A percentile compares a stretch with the other conserved stretches of the same genome.
Evolutionary conservation across 257 asterid genomes (phyloP).

Genomic region (Solanum chilense): DNA sequence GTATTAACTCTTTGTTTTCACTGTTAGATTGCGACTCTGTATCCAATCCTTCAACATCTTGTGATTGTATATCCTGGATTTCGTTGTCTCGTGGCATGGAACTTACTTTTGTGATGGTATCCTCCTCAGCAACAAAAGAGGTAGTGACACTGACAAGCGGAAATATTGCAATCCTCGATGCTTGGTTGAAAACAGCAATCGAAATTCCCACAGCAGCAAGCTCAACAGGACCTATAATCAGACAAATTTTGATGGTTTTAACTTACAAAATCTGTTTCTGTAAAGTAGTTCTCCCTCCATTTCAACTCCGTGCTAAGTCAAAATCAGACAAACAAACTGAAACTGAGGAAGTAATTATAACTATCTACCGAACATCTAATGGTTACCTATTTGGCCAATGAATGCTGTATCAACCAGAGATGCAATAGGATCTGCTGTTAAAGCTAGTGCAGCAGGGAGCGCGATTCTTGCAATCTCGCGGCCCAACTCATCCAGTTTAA

Average conservation of each 20-base stretch:
- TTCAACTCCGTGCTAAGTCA: background rate
- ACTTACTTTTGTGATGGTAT: slow-evolving; percentile 12
- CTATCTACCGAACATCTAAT: background rate
- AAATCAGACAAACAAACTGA: background rate
- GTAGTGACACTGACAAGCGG: slow-evolving; percentile 66
- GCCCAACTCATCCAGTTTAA: slow-evolving; percentile 58
- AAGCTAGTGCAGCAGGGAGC: slow-evolving; percentile 66
- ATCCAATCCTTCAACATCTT: slow-evolving; percentile 21
- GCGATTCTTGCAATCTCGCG: slow-evolving; percentile 50
- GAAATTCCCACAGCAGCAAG: slow-evolving; percentile 74
- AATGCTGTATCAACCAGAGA: slow-evolving; percentile 77
- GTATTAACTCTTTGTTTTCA: slow-evolving; percentile 41
- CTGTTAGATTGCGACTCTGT: slow-evolving; percentile 1
- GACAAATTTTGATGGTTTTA: background rate
- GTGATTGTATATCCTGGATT: background rate
- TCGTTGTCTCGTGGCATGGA: slow-evolving; percentile 3
- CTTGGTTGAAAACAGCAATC: slow-evolving; percentile 63
- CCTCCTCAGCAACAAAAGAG: slow-evolving; percentile 66
- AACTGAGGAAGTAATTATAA: background rate
- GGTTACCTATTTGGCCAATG: slow-evolving; percentile 68
- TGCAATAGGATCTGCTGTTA: slow-evolving; percentile 84
- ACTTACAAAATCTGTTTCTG: background rate
- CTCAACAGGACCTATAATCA: slow-evolving; percentile 39
- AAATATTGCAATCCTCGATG: slow-evolving; percentile 53
- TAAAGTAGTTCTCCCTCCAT: background rate